Evolutionary conservation across 306 rosid genomes (phyloP).

Genomic region (Gleditsia sinensis): DNA sequence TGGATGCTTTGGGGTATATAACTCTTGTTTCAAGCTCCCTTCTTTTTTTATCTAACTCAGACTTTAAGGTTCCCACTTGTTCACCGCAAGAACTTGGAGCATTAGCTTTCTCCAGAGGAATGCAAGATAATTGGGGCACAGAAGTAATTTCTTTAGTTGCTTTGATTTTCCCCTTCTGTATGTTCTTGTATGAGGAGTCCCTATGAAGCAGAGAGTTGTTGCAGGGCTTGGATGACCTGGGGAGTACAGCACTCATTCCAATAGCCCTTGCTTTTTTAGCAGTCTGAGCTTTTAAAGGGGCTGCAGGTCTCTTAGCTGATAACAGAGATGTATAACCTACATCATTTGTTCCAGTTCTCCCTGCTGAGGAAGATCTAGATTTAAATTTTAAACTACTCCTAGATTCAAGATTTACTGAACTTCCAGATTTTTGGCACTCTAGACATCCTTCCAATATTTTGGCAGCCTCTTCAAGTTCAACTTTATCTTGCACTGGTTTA

Average conservation of each 20-base stretch:
- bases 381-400: slow-evolving; percentile 23
- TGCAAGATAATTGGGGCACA: neutral
- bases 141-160: slow-evolving; percentile 3
- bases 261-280: slow-evolving; percentile 5
- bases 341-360: neutral
- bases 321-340: slow-evolving; percentile 8
- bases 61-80: neutral
- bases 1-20: neutral
- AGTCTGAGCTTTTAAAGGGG: slow-evolving; percentile 16
- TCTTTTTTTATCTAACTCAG: neutral
- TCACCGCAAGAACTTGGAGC: neutral
- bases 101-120: slow-evolving; percentile 6
- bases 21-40: neutral
- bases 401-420: neutral
- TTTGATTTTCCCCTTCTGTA: slow-evolving; percentile 12
- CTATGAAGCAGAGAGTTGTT: neutral
- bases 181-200: slow-evolving; percentile 12
- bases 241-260: slow-evolving; percentile 1
- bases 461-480: neutral
- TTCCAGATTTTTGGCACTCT: neutral
- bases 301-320: slow-evolving; percentile 11
- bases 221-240: slow-evolving; percentile 21
- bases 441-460: slow-evolving; percentile 2
- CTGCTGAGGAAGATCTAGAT: neutral
- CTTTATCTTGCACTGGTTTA: slow-evolving; percentile 21